Evolutionary conservation across 495 filamentous ascomycete species (phyloP).

Genomic region (Bacidia rubella): DNA sequence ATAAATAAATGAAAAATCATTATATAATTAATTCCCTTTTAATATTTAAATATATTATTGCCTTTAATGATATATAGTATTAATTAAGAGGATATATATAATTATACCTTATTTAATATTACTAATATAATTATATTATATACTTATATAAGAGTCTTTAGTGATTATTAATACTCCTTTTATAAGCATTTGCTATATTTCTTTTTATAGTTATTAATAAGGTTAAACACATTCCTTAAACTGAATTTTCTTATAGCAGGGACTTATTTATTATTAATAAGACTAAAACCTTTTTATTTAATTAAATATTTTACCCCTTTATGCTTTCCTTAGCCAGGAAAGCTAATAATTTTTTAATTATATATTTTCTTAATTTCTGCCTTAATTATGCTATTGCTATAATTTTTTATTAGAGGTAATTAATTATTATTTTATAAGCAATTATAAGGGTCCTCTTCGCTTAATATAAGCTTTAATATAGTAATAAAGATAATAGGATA

Average conservation of each 20-base stretch:
- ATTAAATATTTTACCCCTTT: background rate
- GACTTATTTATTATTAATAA: background rate
- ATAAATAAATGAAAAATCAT: too few relatives aligned
- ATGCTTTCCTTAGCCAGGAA: background rate
- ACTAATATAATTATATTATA: constrained; percentile 1
- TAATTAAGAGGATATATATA: too few relatives aligned
- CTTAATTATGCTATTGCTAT: background rate
- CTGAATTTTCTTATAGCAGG: background rate
- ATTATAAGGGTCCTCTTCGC: background rate
- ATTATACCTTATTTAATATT: constrained; percentile 2
- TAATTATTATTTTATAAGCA: background rate
- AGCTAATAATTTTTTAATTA: background rate
- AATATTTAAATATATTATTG: background rate
- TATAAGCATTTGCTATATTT: background rate
- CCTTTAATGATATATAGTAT: background rate
- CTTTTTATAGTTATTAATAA: background rate
- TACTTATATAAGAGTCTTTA: background rate
- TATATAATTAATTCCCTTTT: too few relatives aligned
- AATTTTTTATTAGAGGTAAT: background rate
- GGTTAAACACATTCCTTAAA: background rate
- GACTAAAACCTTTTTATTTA: background rate
- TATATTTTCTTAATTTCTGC: background rate
- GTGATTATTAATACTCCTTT: background rate
- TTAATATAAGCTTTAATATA: background rate
- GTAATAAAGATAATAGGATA: background rate